Evolutionary conservation across 1,139 yeast species (phyloP), one percentile per base, ranked within the genome.

Genomic region (Protomyces pachydermus): DNA sequence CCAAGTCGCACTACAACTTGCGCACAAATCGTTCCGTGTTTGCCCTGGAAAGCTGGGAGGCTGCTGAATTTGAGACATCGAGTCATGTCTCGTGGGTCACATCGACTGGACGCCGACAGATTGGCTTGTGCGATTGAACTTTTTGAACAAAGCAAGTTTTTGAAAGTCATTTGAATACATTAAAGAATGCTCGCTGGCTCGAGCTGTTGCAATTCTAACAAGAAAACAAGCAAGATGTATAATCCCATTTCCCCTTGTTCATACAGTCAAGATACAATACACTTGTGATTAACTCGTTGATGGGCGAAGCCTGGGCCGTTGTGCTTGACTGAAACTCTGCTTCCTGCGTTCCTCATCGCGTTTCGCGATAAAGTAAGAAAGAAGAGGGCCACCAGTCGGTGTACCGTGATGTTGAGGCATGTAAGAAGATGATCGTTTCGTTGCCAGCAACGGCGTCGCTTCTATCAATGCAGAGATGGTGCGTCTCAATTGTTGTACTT

Each of bases 391-490:
- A n/a, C 48, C 48, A 10, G 48, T 42, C 25, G 48, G 48, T 8
- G 48, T 42, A 18, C 25, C 12, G 20, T 42, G 48, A 20, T n/a
- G 18, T n/a, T 42, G 48, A 3, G 16, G 25, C 16, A 37, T 37
- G 32, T 28, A 28, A 6, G 42, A 38, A 14, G n/a, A 16, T 16
- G 23, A n/a, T 1, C 23, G 6, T 5, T 56, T 39, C 52, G 39
- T 51, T 6, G 62, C 62, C 50, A 52, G 12, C 42, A 58, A 23
- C 9, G 62, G 62, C 16, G 42, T 38, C 28, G 53, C 35, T 37
- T 58, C 62, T 14, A 56, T 38, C 32, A 58, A 16, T 12, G 56
- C 42, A 52, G 56, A 51, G 51, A 58, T 58, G n/a, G 51, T 58
- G 18, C 56, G 42, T 6, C n/a, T 25, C 28, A 58, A 10, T 12